A percentile compares a stretch with the other conserved stretches of the same genome.
Conservation (phyloP, 352 stramenopile genomes). For the Globisporangium uncinulatum region DNA sequence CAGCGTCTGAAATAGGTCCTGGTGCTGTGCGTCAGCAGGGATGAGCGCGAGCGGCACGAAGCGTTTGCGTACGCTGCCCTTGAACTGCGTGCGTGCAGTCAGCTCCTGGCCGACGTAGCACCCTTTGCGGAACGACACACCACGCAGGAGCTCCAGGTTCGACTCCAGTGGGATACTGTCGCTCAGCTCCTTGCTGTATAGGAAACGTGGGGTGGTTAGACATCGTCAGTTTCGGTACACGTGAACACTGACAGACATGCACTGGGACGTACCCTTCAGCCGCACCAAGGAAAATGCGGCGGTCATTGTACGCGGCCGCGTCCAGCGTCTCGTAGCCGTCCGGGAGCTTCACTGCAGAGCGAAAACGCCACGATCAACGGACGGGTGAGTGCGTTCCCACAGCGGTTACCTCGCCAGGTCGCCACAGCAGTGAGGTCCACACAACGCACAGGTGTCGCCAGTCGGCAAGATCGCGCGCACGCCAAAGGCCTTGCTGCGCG, state of each 20-base stretch:
- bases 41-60: constrained; percentile 71
- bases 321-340: constrained; percentile 40
- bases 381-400: background rate
- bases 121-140: constrained; percentile 91
- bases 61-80: constrained; percentile 82
- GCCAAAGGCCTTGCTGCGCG: constrained; percentile 59
- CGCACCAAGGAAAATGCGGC: constrained; percentile 58
- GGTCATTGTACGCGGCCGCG: constrained; percentile 46
- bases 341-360: constrained; percentile 42
- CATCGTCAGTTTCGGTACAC: background rate
- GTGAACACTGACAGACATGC: background rate
- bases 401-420: background rate
- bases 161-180: constrained; percentile 90
- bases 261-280: constrained; percentile 49
- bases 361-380: background rate
- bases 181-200: constrained; percentile 56
- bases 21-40: constrained; percentile 21
- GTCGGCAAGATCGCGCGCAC: constrained; percentile 48
- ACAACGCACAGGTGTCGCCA: constrained; percentile 19
- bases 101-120: constrained; percentile 96
- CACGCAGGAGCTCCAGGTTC: constrained; percentile 89
- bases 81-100: constrained; percentile 92
- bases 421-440: background rate
- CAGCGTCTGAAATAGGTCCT: constrained; percentile 46
- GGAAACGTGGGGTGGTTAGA: constrained; percentile 1